phyloP scores from a whole-genome alignment of 2,329 filamentous ascomycete genomes.

The Aureobasidium sp. region DNA sequence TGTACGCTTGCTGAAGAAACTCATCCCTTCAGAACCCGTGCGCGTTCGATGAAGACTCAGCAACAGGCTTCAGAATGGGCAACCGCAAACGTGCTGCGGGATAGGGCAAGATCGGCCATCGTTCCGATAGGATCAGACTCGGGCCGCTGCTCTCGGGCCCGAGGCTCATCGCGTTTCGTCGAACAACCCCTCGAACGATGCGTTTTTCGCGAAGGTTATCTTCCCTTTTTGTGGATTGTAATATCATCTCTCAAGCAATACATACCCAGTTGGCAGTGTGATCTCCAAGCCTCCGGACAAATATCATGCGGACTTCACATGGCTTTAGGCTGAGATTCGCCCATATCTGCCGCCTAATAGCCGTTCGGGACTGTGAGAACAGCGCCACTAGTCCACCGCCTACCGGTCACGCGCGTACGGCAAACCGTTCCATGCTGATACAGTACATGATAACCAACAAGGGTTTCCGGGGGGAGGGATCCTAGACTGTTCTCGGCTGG shows the following conservation, averaged over 20 bases:
- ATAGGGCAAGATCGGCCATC: constrained; percentile 1
- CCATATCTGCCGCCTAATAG: constrained; percentile 9
- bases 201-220: neutral
- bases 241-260: neutral
- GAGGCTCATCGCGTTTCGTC: neutral
- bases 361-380: neutral
- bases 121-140: constrained; percentile 8
- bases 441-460: constrained; percentile 4
- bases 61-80: neutral
- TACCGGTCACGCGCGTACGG: constrained; percentile 10
- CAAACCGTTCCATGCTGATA: constrained; percentile 10
- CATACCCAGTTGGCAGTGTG: neutral
- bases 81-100: neutral
- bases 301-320: neutral
- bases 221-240: neutral
- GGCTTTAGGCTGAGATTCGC: constrained; percentile 10
- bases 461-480: neutral
- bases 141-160: neutral
- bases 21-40: neutral
- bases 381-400: constrained; percentile 12
- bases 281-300: neutral
- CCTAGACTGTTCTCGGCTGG: neutral
- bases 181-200: neutral
- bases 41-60: neutral
- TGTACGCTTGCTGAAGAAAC: neutral